Percentiles rank a stretch among this genome's conserved stretches.
Evolutionary conservation across 2,329 filamentous ascomycete genomes (phyloP).

Genomic region (Sporothrix inflata): DNA sequence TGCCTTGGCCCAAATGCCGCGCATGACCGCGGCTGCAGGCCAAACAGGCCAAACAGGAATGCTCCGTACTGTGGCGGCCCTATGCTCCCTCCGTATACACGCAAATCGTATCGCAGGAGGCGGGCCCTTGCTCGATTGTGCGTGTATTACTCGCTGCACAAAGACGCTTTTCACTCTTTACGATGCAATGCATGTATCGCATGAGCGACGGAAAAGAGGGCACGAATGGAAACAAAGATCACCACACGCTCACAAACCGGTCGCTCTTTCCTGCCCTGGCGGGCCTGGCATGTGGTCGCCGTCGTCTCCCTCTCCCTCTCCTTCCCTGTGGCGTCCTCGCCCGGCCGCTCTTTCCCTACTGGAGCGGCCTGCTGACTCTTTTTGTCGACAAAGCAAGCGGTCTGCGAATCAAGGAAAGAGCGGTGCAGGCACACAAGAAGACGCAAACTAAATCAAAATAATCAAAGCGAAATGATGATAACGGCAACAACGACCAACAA

Average conservation of each 20-base stretch:
- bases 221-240: conserved; percentile 5
- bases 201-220: conserved; percentile 6
- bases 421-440: background rate
- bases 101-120: background rate
- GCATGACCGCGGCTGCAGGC: conserved; percentile 13
- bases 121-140: background rate
- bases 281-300: background rate
- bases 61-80: background rate
- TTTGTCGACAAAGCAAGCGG: background rate
- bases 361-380: conserved; percentile 18
- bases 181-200: background rate
- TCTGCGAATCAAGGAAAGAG: background rate
- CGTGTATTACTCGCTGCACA: background rate
- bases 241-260: background rate
- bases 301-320: background rate
- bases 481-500: background rate
- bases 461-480: background rate
- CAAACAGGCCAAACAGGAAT: background rate
- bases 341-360: conserved; percentile 3
- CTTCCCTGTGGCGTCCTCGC: background rate
- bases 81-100: conserved; percentile 5
- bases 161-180: background rate
- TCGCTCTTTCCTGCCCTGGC: conserved; percentile 1
- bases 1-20: conserved; percentile 29
- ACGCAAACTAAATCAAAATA: background rate